Conservation (phyloP, 108 stramenopile genomes). For the Stephanodiscus minutulus region DNA sequence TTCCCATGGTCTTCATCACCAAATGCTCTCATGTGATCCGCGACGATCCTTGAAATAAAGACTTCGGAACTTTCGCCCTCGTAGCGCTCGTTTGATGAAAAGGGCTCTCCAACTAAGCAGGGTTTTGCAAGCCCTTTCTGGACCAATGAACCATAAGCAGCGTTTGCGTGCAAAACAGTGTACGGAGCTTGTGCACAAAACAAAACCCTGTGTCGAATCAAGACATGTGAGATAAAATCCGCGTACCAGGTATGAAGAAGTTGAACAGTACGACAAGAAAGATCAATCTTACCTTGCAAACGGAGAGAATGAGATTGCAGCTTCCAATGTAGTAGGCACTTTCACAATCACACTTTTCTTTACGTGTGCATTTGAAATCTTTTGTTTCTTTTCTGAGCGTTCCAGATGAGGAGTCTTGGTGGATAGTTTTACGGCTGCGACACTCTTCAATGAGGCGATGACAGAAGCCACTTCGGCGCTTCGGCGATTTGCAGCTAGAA, state of each 20-base stretch:
- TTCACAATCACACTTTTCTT: background rate
- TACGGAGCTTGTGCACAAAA: conserved; percentile 25
- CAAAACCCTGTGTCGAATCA: conserved; percentile 7
- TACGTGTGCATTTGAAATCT: background rate
- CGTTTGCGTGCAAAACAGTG: conserved; percentile 26
- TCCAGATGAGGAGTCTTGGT: background rate
- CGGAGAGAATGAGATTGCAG: conserved; percentile 30
- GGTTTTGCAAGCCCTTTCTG: conserved; percentile 16
- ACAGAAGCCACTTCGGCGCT: conserved; percentile 17
- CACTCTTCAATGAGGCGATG: conserved; percentile 20
- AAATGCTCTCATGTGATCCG: conserved; percentile 4
- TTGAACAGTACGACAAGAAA: background rate
- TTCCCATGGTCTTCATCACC: conserved; percentile 19
- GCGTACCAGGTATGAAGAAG: background rate
- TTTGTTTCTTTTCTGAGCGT: background rate
- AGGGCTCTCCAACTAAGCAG: conserved; percentile 3
- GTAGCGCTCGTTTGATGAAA: background rate
- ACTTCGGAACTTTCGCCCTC: background rate
- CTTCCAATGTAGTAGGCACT: conserved; percentile 25
- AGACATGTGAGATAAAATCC: background rate
- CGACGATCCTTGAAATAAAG: conserved; percentile 12
- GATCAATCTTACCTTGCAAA: conserved; percentile 22
- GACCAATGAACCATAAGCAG: conserved; percentile 21
- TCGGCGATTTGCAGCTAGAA: conserved; percentile 5
- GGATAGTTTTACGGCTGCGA: background rate